Evolutionary conservation across 2,329 filamentous ascomycete genomes (phyloP), one percentile per base, ranked within the genome.

Genomic region (Tolypocladium capitatum): DNA sequence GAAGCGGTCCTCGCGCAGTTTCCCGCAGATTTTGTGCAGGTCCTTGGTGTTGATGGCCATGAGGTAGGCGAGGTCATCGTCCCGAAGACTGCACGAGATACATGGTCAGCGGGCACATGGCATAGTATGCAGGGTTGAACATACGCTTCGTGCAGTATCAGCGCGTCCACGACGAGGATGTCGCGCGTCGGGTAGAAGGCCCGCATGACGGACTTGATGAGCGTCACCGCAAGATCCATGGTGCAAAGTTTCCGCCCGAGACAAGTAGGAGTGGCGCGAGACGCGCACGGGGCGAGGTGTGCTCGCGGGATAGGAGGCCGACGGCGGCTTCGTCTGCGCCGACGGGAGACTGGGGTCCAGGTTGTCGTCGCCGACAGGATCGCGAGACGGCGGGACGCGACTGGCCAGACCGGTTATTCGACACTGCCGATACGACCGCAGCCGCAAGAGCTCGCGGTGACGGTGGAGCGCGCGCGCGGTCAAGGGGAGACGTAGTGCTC

Each of bases 11-110:
- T 95, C 89, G 56, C 81, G 81, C 46, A 98, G 75, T 58, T 81
- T 84, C 51, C 84, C 89, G 63, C 87, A 91, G 30, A 94, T 78
- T 64, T 91, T 94, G 62, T 92, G 88, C 40, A 97, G 76, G 58
- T 94, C 86, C 63, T 98, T 97, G 36, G 83, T 82, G 62, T 95
- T 91, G 68, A 94, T 89, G 52, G 83, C 83, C 67, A 96, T 83
- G 24, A 97, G 73, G 58, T 88, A 83, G 40, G 86, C 85, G 52
- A 98, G 74, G 60, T 98, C 92, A 60, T 89, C 83, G 60, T 94
- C 86, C 59, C 88, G 84, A 50, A 97, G 75, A 76, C 86, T 67
- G 76, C 82, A 66, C 87, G 27, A 60, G 85, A 78, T 51, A 89
- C 28, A 5, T 9, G n/a, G 35, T 50, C 32, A 53, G 46, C 27